Evolutionary conservation across 352 stramenopile species (phyloP).

Genomic region (Phytopythium sindhum): DNA sequence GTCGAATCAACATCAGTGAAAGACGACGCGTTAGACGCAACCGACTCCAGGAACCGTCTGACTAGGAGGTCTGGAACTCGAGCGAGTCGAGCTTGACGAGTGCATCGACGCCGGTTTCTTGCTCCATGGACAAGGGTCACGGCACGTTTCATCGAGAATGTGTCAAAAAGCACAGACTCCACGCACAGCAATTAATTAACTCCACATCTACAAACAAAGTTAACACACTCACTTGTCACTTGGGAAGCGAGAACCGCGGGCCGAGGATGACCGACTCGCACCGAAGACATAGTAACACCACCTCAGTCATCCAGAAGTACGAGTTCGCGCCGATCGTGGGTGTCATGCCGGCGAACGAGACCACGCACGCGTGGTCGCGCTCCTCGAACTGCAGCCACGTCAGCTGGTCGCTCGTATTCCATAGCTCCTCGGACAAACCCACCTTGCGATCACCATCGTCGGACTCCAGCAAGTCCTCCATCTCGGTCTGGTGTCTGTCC

Average conservation of each 20-base stretch:
- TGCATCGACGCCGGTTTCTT: too few relatives aligned
- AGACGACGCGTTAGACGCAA: too few relatives aligned
- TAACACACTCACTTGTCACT: not conserved
- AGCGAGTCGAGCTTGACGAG: too few relatives aligned
- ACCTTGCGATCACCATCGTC: constrained; percentile 5
- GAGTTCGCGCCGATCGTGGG: constrained; percentile 35
- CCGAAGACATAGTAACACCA: constrained; percentile 29
- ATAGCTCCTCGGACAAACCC: not conserved
- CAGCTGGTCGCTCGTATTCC: constrained; percentile 10
- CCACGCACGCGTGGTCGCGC: constrained; percentile 29
- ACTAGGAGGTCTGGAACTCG: too few relatives aligned
- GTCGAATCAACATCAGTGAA: too few relatives aligned
- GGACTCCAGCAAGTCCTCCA: constrained; percentile 15
- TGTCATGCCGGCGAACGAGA: constrained; percentile 27
- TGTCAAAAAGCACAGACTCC: too few relatives aligned
- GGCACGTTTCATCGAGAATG: too few relatives aligned
- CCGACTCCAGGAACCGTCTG: too few relatives aligned
- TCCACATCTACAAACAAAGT: not conserved
- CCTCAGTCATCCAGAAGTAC: constrained; percentile 41
- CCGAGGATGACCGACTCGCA: constrained; percentile 36
- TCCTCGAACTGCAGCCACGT: constrained; percentile 33
- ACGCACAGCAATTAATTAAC: not conserved
- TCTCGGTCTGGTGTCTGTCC: constrained; percentile 25
- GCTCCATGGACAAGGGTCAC: too few relatives aligned
- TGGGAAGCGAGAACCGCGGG: constrained; percentile 15